Base-by-base conservation (phyloP, 345 rosid genomes). In the Gossypium australe region DNA sequence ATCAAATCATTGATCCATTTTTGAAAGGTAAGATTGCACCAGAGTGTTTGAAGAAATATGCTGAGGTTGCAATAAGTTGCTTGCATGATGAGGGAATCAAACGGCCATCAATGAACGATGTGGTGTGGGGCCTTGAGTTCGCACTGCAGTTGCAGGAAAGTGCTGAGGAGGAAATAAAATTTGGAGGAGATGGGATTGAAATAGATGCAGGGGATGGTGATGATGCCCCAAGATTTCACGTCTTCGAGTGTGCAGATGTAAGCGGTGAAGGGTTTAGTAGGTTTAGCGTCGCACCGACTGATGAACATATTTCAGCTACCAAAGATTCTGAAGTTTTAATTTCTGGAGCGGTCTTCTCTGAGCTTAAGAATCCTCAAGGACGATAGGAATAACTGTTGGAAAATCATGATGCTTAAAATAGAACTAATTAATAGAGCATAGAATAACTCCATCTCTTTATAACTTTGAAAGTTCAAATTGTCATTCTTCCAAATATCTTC, bases 51-150 rank as follows among this genome's bases (percentile, higher is more conserved):
- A 59, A 59, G 38, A 59, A 59, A 59, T 59, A 59, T 59, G 38
- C 17, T 4, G 64, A 59, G 64, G 17, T 59, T 24, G 64, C 64
- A 24, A 25, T 59, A 59, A 59, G 64, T 59, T 59, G 63, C 63
- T 24, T 59, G 17, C 63, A 59, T 24, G 63, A 59, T 4, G 63
- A 59, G 63, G 63, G 63, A 59, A 59, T 59, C 63, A 22, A 59
- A 59, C 63, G 63, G 38, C 63, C 63, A 59, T 59, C 63, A 3
- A 59, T 59, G 63, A 59, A 4, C 17, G 63, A 59, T 59, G 63
- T 59, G 13, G 63, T 59, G 34, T 59, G 63, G 63, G 63, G 63
- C 16, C 63, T 59, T 4, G 63, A 59, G 63, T 59, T 59, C 11
- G 63, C 63, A 24, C 38, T 59, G 63, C 63, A 59, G 38, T 59